A percentile compares a stretch with the other conserved stretches of the same genome.
Conservation (phyloP, 1,284 basidiomycete genomes). For the Ceratobasidium sp. region DNA sequence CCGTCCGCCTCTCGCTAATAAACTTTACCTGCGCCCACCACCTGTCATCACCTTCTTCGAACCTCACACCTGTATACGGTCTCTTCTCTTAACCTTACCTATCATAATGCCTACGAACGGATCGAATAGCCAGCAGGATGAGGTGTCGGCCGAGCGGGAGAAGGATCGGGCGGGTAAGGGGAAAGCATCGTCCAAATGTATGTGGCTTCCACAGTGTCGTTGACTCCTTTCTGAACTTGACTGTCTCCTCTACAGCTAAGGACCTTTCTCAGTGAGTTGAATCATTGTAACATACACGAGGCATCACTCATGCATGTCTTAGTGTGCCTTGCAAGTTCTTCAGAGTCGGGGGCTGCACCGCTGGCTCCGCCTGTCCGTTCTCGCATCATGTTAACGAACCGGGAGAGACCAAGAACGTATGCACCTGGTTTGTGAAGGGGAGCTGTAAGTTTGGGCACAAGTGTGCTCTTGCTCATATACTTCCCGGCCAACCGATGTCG, state of each 20-base stretch:
- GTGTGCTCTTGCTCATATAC: slow-evolving; percentile 91
- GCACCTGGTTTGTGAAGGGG: slow-evolving; percentile 94
- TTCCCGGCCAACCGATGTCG: slow-evolving; percentile 91
- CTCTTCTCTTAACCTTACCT: slow-evolving; percentile 1
- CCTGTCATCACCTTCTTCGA: slow-evolving; percentile 3
- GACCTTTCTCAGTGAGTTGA: slow-evolving; percentile 77
- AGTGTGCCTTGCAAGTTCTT: slow-evolving; percentile 97
- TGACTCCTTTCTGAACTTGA: neutral
- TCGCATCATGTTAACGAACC: slow-evolving; percentile 77
- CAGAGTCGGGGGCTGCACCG: slow-evolving; percentile 92
- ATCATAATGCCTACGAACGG: slow-evolving; percentile 16
- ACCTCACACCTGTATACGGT: neutral
- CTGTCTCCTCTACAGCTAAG: slow-evolving; percentile 63
- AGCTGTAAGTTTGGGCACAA: slow-evolving; percentile 99
- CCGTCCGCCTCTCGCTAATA: slow-evolving; percentile 14
- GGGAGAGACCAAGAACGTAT: slow-evolving; percentile 88
- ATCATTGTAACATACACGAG: no score
- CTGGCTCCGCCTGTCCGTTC: slow-evolving; percentile 95
- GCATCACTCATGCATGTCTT: neutral
- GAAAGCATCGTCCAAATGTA: slow-evolving; percentile 56
- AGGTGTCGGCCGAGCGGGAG: slow-evolving; percentile 50
- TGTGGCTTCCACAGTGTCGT: slow-evolving; percentile 42
- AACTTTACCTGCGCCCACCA: slow-evolving; percentile 12
- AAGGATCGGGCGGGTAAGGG: slow-evolving; percentile 53
- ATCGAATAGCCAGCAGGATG: slow-evolving; percentile 11